Evolutionary conservation across 306 rosid genomes (phyloP).

Genomic region (Ziziphus jujuba): DNA sequence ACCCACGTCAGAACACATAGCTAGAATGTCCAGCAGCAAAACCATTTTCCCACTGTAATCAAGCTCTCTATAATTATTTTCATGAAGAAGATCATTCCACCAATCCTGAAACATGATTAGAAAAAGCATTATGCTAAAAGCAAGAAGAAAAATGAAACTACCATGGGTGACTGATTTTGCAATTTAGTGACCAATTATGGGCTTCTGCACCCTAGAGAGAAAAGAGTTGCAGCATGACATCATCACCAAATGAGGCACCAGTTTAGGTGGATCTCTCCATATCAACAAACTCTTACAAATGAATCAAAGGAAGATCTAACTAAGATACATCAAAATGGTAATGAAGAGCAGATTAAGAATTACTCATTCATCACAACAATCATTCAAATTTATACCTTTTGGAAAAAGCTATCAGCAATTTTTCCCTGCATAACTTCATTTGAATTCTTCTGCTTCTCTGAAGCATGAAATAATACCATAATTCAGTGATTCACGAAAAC

Average conservation of each 20-base stretch:
- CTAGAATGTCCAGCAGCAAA: slow-evolving; percentile 75
- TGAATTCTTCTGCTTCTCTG: slow-evolving; percentile 58
- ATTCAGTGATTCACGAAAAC: neutral
- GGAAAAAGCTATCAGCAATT: slow-evolving; percentile 52
- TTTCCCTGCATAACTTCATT: slow-evolving; percentile 54
- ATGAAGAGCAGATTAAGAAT: neutral
- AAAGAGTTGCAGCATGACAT: neutral
- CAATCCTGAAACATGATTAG: slow-evolving; percentile 63
- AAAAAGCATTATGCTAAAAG: slow-evolving; percentile 21
- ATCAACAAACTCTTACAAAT: neutral
- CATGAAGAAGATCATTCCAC: slow-evolving; percentile 91
- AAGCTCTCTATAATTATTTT: slow-evolving; percentile 65
- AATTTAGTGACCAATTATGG: neutral
- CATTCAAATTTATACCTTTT: slow-evolving; percentile 55
- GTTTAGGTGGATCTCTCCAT: neutral
- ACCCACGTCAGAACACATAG: slow-evolving; percentile 77
- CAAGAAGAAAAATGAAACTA: slow-evolving; percentile 3
- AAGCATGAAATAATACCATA: slow-evolving; percentile 21
- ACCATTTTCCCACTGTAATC: slow-evolving; percentile 98
- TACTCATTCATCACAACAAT: neutral
- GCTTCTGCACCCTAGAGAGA: neutral
- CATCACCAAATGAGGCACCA: neutral
- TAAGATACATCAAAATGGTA: neutral
- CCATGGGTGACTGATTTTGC: neutral
- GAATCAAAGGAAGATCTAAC: neutral